Base-by-base conservation (phyloP, 202 grass and related monocot genomes). In the Schoenoplectus triqueter region DNA sequence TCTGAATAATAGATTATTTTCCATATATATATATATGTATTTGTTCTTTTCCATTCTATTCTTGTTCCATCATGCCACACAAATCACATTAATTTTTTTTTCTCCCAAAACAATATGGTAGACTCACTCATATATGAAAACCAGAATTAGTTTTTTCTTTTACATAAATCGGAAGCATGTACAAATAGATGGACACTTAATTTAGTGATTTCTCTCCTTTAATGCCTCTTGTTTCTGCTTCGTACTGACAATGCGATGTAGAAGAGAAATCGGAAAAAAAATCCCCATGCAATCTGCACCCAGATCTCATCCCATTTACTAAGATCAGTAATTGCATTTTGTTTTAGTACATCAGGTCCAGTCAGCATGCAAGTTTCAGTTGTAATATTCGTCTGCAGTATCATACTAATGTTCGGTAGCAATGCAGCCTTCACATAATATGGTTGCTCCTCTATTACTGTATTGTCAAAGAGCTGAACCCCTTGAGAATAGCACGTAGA, bases 401-500 rank as follows among this genome's bases (percentile, higher is more conserved):
- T 86, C 21, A 3, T n/a, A 82, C 93, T 95, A 59, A 95, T 95
- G 7, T 81, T 69, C 11, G 87, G 63, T 42, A 95, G 89, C 47
- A 89, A 40, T 7, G 10, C 73, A 8, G 87, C 79, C 87, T 95
- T 88, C 1, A 87, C 81, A 2, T 48, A 41, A 69, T 80, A 72
- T 11, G 93, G 85, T 68, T 86, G 59, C 48, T 15, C 31, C 74
- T 86, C 89, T 59, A 95, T 72, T 10, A 91, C 86, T 84, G 90
- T 89, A 39, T 88, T 90, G 90, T 95, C 90, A 84, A 95, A 95
- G 69, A 95, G 88, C 84, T 95, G 93, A 82, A 89, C 83, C 83
- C 93, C 89, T 11, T 83, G 59, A 45, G 90, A 87, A 87, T 91
- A 95, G 87, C 93, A 95, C 56, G 82, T 84, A 14, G 3, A 44